phyloP scores from a whole-genome alignment of 2,329 filamentous ascomycete genomes.

The Blumeriella jaapii region DNA sequence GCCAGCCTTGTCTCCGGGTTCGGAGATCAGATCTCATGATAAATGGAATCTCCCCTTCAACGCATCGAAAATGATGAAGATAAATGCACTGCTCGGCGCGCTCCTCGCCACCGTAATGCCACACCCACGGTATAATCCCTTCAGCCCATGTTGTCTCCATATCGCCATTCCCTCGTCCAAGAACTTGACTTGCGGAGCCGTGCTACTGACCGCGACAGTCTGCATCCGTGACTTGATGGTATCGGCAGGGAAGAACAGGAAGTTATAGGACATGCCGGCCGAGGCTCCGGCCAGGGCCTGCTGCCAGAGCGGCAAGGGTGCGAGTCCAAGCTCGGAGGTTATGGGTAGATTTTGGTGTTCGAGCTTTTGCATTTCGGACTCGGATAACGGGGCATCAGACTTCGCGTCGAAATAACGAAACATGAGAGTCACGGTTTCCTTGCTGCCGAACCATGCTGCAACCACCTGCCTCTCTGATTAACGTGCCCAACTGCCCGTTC shows the following conservation, averaged over 20 bases:
- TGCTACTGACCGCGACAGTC: slow-evolving; percentile 52
- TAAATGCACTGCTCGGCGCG: slow-evolving; percentile 93
- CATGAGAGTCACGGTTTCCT: slow-evolving; percentile 59
- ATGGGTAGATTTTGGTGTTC: slow-evolving; percentile 9
- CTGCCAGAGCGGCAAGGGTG: slow-evolving; percentile 67
- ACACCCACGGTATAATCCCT: slow-evolving; percentile 84
- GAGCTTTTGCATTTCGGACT: slow-evolving; percentile 2
- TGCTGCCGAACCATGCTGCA: slow-evolving; percentile 92
- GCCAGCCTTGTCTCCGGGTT: too few relatives aligned
- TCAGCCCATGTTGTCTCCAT: slow-evolving; percentile 74
- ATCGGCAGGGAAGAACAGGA: slow-evolving; percentile 92
- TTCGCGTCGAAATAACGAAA: slow-evolving; percentile 32
- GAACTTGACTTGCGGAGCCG: slow-evolving; percentile 51
- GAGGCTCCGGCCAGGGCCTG: slow-evolving; percentile 78
- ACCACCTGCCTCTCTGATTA: slow-evolving; percentile 88
- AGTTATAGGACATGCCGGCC: slow-evolving; percentile 91
- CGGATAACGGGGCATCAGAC: slow-evolving; percentile 21
- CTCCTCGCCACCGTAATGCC: slow-evolving; percentile 83
- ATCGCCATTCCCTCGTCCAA: slow-evolving; percentile 57
- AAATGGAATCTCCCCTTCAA: slow-evolving; percentile 58
- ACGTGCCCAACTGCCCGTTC: slow-evolving; percentile 86
- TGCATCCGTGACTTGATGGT: slow-evolving; percentile 98
- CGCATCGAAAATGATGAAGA: slow-evolving; percentile 90
- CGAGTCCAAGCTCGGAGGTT: slow-evolving; percentile 24
- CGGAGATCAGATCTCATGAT: background rate